Evolutionary conservation across 1,139 yeast genomes (phyloP), one percentile per base, ranked within the genome.

Genomic region (Candida anutae): DNA sequence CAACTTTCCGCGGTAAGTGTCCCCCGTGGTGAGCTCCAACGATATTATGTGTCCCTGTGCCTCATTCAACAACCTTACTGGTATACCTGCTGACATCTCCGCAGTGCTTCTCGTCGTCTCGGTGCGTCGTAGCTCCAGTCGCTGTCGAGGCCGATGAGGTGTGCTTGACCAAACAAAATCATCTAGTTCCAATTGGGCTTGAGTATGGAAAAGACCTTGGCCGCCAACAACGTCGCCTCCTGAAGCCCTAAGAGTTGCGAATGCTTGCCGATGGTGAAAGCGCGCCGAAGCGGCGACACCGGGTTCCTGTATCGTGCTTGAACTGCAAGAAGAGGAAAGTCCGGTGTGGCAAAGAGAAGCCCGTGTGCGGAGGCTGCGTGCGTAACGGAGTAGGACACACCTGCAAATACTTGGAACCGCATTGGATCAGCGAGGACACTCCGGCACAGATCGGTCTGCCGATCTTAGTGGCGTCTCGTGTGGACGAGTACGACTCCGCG

Each of bases 21-120:
- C 90, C 2, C 97, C 97, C 1, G 90, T 78, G 16, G 75, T 73
- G 30, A 90, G 69, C 53, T 90, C 98, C 16, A 88, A 56, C 1
- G 94, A 76, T 17, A 90, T 77, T 13, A 77, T 62, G 48, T 90
- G 98, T 25, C 96, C 96, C 63, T 79, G 72, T 4, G 95, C 85
- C 55, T 87, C 98, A 48, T 77, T 84, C 29, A 90, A 66, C 22
- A 90, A 76, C 52, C 88, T 80, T 9, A 87, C 78, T 5, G 97
- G 97, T 27, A 87, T 77, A 27, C 88, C 84, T 34, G 79, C 69
- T 16, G 74, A 64, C 70, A 62, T 62, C 26, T 5, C n/a, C n/a
- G 6, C 8, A 3, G 13, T 9, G 3, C 3, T 5, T 20, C 14
- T 11, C 10, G 21, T n/a, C 13, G 22, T 5, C n/a, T 21, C 9